A percentile compares a stretch with the other conserved stretches of the same genome.
Conservation (phyloP, 2,329 filamentous ascomycete genomes). For the Ophiostoma sp. region DNA sequence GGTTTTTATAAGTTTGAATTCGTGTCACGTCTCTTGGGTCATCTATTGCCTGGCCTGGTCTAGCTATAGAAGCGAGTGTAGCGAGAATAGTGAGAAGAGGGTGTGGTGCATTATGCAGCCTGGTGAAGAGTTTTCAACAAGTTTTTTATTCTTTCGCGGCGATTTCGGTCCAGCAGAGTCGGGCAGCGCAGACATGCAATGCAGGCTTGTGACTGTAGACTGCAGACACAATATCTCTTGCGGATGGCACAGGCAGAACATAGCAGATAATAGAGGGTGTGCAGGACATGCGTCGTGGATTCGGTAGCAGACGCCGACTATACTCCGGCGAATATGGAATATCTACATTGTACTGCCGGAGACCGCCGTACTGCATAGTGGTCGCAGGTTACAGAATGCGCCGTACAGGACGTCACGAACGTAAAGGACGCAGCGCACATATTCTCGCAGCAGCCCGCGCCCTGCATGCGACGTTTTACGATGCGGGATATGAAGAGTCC, state of each 20-base stretch:
- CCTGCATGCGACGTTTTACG: not conserved
- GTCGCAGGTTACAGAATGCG: not conserved
- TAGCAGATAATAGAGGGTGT: not conserved
- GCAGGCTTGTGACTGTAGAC: not conserved
- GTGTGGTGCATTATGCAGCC: constrained; percentile 1
- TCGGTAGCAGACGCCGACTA: too few relatives aligned
- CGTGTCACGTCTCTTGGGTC: not conserved
- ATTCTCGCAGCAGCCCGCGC: not conserved
- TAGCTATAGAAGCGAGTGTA: not conserved
- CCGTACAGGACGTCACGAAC: not conserved
- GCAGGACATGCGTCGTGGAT: not conserved
- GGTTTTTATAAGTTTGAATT: not conserved
- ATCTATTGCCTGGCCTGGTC: not conserved
- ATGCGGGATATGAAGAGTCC: too few relatives aligned
- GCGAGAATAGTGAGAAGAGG: not conserved
- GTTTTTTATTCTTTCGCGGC: not conserved
- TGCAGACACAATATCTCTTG: not conserved
- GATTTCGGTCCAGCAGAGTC: not conserved
- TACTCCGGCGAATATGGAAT: not conserved
- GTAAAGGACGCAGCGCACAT: not conserved
- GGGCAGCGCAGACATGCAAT: not conserved
- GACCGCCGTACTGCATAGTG: not conserved
- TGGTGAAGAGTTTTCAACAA: not conserved
- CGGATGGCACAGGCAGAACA: too few relatives aligned
- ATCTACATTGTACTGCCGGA: not conserved